A percentile compares a stretch with the other conserved stretches of the same genome.
Conservation (phyloP, 768 basidiomycete species). For the Podaxis sp. region DNA sequence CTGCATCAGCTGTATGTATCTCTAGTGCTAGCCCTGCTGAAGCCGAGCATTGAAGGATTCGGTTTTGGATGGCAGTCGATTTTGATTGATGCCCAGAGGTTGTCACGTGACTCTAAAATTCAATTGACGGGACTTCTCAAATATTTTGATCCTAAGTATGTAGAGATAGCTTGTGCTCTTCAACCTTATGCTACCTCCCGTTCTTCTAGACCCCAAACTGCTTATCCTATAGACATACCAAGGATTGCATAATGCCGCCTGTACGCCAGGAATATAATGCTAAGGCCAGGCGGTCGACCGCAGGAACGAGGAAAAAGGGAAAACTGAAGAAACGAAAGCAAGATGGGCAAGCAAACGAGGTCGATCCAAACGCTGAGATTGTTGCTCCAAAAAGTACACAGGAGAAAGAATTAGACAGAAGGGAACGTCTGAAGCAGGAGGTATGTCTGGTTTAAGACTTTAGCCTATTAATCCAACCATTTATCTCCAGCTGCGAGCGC, state of each 20-base stretch:
- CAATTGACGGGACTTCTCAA: not conserved
- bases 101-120: not conserved
- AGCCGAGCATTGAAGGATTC: not conserved
- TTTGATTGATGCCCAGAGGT: not conserved
- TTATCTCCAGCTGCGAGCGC: slow-evolving; percentile 39
- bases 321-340: slow-evolving; percentile 35
- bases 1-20: not conserved
- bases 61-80: not conserved
- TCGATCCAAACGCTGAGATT: slow-evolving; percentile 62
- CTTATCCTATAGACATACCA: not conserved
- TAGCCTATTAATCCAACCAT: not conserved
- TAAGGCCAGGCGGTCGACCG: slow-evolving; percentile 64
- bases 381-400: slow-evolving; percentile 58
- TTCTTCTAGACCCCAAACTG: not conserved
- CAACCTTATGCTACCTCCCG: not conserved
- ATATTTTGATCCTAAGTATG: not conserved
- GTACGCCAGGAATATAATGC: slow-evolving; percentile 52
- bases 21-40: not conserved
- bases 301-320: slow-evolving; percentile 65
- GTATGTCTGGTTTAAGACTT: slow-evolving; percentile 31
- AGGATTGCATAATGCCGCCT: slow-evolving; percentile 11
- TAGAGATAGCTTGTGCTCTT: not conserved
- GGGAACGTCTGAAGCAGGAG: slow-evolving; percentile 60
- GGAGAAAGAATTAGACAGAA: slow-evolving; percentile 59
- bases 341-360: slow-evolving; percentile 22